Percentiles rank a stretch among this genome's conserved stretches.
Evolutionary conservation across 1,284 basidiomycete species (phyloP).

Genomic region (Dichomitus squalens): DNA sequence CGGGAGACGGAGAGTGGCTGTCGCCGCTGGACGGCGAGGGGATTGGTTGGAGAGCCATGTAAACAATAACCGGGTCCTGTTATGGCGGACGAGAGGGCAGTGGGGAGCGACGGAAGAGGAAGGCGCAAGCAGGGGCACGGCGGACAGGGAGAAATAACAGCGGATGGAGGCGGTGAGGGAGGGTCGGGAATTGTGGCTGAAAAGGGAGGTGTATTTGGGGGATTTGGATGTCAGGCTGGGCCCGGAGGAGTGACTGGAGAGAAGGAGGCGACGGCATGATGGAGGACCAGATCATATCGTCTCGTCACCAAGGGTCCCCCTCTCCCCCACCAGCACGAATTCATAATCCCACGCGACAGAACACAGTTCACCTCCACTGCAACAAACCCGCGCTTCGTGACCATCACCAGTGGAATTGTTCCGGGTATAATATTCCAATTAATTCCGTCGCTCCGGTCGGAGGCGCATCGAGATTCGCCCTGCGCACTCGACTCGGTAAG

Average conservation of each 20-base stretch:
- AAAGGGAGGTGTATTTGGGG: conserved; percentile 26
- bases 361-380: conserved; percentile 13
- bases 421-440: background rate
- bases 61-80: background rate
- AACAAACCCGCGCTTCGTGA: conserved; percentile 1
- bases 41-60: conserved; percentile 30
- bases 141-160: conserved; percentile 17
- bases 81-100: conserved; percentile 3
- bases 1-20: conserved; percentile 33
- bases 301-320: conserved; percentile 35
- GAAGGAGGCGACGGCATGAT: conserved; percentile 32
- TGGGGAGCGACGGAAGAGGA: conserved; percentile 12
- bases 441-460: conserved; percentile 4
- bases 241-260: conserved; percentile 29
- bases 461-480: conserved; percentile 6
- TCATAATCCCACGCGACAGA: conserved; percentile 22
- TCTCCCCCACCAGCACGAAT: conserved; percentile 14
- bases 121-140: background rate
- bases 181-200: conserved; percentile 29
- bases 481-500: background rate
- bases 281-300: conserved; percentile 26
- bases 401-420: conserved; percentile 9
- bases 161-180: conserved; percentile 21
- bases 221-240: conserved; percentile 23
- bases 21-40: conserved; percentile 41